Base-by-base conservation (phyloP, 1,284 basidiomycete species). In the Cutaneotrichosporon sp. region DNA sequence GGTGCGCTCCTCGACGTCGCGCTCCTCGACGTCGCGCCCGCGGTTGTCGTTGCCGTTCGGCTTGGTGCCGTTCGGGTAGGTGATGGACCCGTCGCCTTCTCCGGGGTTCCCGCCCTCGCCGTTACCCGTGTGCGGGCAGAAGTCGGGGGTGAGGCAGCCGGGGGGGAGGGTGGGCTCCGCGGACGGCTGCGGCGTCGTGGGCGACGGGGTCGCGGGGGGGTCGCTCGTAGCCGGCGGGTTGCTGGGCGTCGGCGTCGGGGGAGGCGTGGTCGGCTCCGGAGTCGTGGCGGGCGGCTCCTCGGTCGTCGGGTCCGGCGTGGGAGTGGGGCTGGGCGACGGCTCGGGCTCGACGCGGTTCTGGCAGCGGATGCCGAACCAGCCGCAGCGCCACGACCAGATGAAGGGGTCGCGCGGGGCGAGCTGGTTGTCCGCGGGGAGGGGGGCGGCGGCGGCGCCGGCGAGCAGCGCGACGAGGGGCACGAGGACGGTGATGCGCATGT, bases 331-430 rank as follows among this genome's bases (percentile, higher is more conserved):
- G 10, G n/a, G 43, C 20, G 43, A n/a, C 24, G 49, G 51, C 33
- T 53, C 16, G 16, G 33, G 31, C n/a, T 53, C 4, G 20, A 6
- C 14, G 50, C 20, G 16, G 33, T 24, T 11, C 10, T 13, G 34
- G 34, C 51, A 53, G 33, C 51, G 51, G 34, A 34, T 38, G 20
- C 22, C 34, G 22, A 53, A 53, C 10, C 38, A 34, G 20, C 51
- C 34, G 16, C 51, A 53, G 22, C 34, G 20, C 11, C 2, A 38
- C 4, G 51, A 53, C 51, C 51, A 53, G 34, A 42, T n/a, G 2
- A 6, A 6, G 22, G 51, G 51, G 20, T 53, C 51, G 34, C 20
- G 34, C 3, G 33, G 9, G 5, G 34, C 33, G 13, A 20, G 33
- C 5, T 20, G 10, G 3, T 7, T 18, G 1, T 1, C 18, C 11